Percentiles rank a stretch among this genome's conserved stretches.
Evolutionary conservation across 2,329 filamentous ascomycete genomes (phyloP).

Genomic region (Coleophoma crateriformis): DNA sequence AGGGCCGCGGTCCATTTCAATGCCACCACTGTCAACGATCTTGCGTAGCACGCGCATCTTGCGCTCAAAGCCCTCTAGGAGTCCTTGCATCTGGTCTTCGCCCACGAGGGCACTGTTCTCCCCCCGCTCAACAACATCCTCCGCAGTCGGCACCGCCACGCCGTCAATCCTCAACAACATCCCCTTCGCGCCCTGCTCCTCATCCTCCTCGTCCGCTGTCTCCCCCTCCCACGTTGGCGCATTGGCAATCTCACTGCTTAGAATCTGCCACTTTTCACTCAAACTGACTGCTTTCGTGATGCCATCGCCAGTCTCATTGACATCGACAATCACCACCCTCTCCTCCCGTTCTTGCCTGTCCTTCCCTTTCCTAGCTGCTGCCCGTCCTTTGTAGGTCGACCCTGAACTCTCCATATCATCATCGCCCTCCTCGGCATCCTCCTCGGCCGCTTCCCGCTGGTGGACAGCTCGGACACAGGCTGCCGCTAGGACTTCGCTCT

Average conservation of each 20-base stretch:
- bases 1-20: constrained; percentile 3
- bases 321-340: constrained; percentile 49
- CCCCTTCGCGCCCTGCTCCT: constrained; percentile 19
- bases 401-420: background rate
- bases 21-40: constrained; percentile 39
- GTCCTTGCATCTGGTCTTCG: constrained; percentile 41
- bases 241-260: constrained; percentile 43
- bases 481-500: constrained; percentile 64
- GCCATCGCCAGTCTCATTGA: constrained; percentile 40
- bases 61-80: constrained; percentile 52
- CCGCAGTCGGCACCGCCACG: constrained; percentile 29
- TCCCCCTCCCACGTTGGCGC: constrained; percentile 61
- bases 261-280: constrained; percentile 66
- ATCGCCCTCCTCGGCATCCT: background rate
- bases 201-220: constrained; percentile 34
- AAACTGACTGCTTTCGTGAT: constrained; percentile 69
- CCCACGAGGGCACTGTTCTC: background rate
- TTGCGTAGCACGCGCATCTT: constrained; percentile 49
- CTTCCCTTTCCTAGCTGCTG: background rate
- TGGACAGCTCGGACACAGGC: constrained; percentile 40
- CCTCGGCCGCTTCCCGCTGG: background rate
- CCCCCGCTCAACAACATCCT: constrained; percentile 4
- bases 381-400: background rate
- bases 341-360: constrained; percentile 15
- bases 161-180: constrained; percentile 62